A percentile compares a stretch with the other conserved stretches of the same genome.
Conservation (phyloP, 768 basidiomycete species). For the Lactifluus piperatus region DNA sequence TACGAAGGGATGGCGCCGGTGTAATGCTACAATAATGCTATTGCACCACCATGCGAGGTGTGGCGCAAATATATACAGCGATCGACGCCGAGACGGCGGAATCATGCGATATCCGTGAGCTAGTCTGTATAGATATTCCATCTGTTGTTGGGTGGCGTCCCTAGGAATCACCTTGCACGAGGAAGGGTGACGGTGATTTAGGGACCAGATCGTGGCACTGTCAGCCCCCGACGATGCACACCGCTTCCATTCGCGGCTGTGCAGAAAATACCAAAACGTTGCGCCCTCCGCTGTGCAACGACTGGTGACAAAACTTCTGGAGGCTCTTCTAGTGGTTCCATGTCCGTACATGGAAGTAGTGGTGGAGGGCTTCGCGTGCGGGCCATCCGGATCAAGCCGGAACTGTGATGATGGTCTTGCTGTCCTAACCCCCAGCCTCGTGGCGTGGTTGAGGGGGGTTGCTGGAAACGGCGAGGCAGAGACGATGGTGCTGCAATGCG, state of each 20-base stretch:
- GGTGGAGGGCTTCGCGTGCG: constrained; percentile 18
- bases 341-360: background rate
- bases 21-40: constrained; percentile 5
- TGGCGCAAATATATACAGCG: constrained; percentile 2
- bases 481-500: constrained; percentile 15
- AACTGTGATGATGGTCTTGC: constrained; percentile 1
- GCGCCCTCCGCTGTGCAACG: constrained; percentile 3
- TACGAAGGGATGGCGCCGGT: background rate
- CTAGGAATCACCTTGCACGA: background rate
- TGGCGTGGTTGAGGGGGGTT: constrained; percentile 13
- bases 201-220: constrained; percentile 3
- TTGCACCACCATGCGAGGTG: background rate
- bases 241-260: background rate
- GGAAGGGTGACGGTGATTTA: background rate
- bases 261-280: constrained; percentile 20
- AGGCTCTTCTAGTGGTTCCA: background rate
- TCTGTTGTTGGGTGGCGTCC: background rate
- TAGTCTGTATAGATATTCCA: background rate
- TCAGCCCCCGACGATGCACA: background rate
- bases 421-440: constrained; percentile 10
- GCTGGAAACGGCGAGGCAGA: constrained; percentile 16
- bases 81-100: background rate
- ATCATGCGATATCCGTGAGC: background rate
- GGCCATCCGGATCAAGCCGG: constrained; percentile 10
- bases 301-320: background rate